These are phyloP conservation scores for Sporothrix schenckii DNA, from an alignment of 2,329 filamentous ascomycete species.

Conservation along the genomic window DNA sequence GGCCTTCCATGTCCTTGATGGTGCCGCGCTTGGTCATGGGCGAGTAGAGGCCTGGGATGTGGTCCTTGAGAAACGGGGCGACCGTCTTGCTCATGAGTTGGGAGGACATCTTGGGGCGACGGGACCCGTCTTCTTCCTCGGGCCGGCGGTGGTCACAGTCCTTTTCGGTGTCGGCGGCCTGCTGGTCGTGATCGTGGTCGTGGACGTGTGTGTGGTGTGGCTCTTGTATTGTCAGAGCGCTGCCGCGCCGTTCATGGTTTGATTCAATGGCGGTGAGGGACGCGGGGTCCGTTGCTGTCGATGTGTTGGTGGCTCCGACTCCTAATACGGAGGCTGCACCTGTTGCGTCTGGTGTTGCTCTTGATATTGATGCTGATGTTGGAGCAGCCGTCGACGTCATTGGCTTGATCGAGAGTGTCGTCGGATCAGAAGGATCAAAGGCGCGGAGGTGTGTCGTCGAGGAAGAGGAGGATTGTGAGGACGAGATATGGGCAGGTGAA, in stretches of 20 bases:
- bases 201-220: background rate
- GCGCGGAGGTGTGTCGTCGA: constrained; percentile 29
- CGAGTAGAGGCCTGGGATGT: constrained; percentile 87
- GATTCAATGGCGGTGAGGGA: background rate
- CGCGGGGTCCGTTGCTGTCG: constrained; percentile 15
- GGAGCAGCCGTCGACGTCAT: background rate
- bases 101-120: constrained; percentile 60
- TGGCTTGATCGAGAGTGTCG: constrained; percentile 30
- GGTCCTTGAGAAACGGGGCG: constrained; percentile 84
- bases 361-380: background rate
- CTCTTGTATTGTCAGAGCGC: constrained; percentile 22
- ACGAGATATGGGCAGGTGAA: constrained; percentile 18
- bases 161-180: constrained; percentile 41
- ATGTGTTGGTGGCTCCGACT: background rate
- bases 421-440: constrained; percentile 32
- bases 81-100: constrained; percentile 77
- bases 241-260: constrained; percentile 19
- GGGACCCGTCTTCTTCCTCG: constrained; percentile 52
- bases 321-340: background rate
- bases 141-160: constrained; percentile 57
- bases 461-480: constrained; percentile 22
- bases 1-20: constrained; percentile 45
- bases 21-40: constrained; percentile 66
- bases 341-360: background rate
- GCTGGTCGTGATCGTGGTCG: background rate